These are phyloP conservation scores for Magnusiomyces ingens DNA, from an alignment of 1,139 yeast species.

Conservation along the genomic window DNA sequence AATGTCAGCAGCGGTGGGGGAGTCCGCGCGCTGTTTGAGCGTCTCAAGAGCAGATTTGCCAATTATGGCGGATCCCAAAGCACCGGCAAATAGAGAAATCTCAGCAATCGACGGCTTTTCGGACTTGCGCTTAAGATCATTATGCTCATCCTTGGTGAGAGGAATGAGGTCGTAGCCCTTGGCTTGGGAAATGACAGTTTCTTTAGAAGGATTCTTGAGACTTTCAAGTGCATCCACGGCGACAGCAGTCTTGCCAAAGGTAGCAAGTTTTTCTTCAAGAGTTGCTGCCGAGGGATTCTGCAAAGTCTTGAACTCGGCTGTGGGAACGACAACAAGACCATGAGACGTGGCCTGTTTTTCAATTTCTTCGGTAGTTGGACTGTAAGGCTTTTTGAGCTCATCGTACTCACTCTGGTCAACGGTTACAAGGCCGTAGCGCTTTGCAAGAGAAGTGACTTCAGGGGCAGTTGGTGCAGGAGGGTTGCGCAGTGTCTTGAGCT, in stretches of 20 bases:
- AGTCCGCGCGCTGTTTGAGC: conserved; percentile 8
- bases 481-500: conserved; percentile 19
- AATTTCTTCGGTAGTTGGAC: conserved; percentile 22
- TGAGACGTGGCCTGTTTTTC: conserved; percentile 19
- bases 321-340: conserved; percentile 25
- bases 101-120: conserved; percentile 22
- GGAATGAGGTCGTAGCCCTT: conserved; percentile 27
- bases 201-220: conserved; percentile 16
- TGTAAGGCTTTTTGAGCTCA: conserved; percentile 22
- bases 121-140: conserved; percentile 19
- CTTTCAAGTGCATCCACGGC: conserved; percentile 26
- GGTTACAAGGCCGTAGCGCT: conserved; percentile 25
- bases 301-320: conserved; percentile 18
- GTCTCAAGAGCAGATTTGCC: conserved; percentile 19
- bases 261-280: neutral
- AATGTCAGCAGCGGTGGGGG: conserved; percentile 21
- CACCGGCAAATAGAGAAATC: conserved; percentile 28
- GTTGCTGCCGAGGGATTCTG: neutral
- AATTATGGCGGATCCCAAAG: conserved; percentile 35
- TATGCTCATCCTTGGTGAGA: conserved; percentile 24
- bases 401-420: conserved; percentile 22
- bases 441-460: conserved; percentile 22
- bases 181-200: conserved; percentile 20
- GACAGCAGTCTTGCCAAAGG: conserved; percentile 1
- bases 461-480: conserved; percentile 19